These are phyloP conservation scores for Cyclotella distinguenda DNA, from an alignment of 108 stramenopile species.

Conservation along the genomic window DNA sequence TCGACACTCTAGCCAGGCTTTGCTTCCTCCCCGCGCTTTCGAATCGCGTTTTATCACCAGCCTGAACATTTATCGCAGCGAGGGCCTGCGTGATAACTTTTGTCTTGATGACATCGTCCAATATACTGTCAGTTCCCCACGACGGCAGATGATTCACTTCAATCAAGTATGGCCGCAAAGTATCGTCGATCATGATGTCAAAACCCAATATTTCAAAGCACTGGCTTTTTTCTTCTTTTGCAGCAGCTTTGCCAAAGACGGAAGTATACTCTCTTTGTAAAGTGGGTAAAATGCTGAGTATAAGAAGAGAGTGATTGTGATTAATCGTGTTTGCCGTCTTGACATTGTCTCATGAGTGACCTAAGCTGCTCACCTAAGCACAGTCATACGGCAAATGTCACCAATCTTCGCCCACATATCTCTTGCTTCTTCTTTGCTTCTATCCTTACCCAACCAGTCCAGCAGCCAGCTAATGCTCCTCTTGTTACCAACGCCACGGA, in stretches of 20 bases:
- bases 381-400: constrained; percentile 64
- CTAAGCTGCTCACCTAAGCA: constrained; percentile 2
- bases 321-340: too few relatives aligned
- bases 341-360: too few relatives aligned
- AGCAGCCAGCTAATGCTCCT: constrained; percentile 75
- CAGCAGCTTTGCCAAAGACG: constrained; percentile 9
- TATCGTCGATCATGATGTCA: constrained; percentile 84
- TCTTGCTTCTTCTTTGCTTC: constrained; percentile 45
- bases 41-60: constrained; percentile 30
- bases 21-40: constrained; percentile 24
- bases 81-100: constrained; percentile 50
- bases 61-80: constrained; percentile 23
- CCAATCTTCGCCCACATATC: constrained; percentile 67
- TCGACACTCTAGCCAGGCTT: constrained; percentile 19
- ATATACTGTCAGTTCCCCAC: constrained; percentile 49
- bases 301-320: neutral
- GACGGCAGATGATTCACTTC: constrained; percentile 81
- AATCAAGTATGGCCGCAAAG: constrained; percentile 80
- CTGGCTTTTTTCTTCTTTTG: constrained; percentile 20
- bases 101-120: constrained; percentile 54
- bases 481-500: constrained; percentile 55
- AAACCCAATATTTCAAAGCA: constrained; percentile 83
- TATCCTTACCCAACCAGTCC: constrained; percentile 49
- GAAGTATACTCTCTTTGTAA: constrained; percentile 59
- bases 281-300: constrained; percentile 65